These are phyloP conservation scores for Casuarina glauca DNA, from an alignment of 306 rosid species.

Conservation along the genomic window DNA sequence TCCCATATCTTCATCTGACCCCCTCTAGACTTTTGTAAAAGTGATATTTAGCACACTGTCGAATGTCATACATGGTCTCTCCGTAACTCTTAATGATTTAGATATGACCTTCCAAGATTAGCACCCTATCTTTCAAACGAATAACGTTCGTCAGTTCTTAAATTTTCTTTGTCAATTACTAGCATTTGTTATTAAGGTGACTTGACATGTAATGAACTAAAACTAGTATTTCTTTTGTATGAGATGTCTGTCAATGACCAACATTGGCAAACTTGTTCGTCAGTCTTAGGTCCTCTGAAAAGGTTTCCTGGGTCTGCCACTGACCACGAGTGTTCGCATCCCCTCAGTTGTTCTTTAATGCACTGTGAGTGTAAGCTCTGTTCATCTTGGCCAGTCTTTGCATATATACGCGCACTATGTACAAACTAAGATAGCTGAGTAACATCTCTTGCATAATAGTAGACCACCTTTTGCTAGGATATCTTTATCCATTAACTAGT, in stretches of 20 bases:
- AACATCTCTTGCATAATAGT: neutral
- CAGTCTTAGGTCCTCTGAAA: neutral
- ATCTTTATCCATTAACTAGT: slow-evolving; percentile 8
- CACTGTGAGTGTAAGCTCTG: neutral
- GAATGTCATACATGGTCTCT: neutral
- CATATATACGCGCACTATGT: neutral
- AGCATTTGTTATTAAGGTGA: neutral
- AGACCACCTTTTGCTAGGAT: neutral
- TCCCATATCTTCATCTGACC: no score
- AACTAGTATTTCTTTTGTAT: neutral
- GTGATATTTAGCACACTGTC: no score
- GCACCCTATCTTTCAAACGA: neutral
- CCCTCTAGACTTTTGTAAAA: no score
- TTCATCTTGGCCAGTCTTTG: neutral
- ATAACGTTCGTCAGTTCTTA: neutral
- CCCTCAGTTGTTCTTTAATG: neutral
- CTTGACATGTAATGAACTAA: neutral
- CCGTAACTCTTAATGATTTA: neutral
- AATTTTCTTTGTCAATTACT: neutral
- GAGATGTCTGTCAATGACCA: neutral
- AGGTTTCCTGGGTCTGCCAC: neutral
- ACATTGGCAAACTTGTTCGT: neutral
- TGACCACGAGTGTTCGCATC: neutral
- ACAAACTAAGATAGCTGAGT: neutral
- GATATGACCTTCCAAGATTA: neutral